These are phyloP conservation scores for Cicer bijugum DNA, from an alignment of 306 rosid species.

Conservation along the genomic window DNA sequence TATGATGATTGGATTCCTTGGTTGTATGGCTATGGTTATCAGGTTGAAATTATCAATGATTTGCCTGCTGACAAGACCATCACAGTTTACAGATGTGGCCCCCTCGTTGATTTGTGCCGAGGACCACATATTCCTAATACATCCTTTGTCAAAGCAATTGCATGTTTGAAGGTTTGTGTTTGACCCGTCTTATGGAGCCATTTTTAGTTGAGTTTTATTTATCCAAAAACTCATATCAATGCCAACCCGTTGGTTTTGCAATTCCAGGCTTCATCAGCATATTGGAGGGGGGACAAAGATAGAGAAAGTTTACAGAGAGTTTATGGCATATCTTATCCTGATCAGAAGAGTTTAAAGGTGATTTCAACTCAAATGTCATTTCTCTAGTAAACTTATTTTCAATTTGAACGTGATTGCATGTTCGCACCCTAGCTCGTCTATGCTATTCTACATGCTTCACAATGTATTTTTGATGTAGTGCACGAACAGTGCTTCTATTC, in stretches of 20 bases:
- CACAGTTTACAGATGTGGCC: slow-evolving; percentile 97
- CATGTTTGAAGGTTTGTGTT: slow-evolving; percentile 77
- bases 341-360: slow-evolving; percentile 88
- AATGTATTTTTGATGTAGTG: background rate
- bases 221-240: slow-evolving; percentile 10
- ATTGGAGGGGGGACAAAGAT: slow-evolving; percentile 93
- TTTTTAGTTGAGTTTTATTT: slow-evolving; percentile 10
- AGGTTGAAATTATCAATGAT: slow-evolving; percentile 95
- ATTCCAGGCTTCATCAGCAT: slow-evolving; percentile 94
- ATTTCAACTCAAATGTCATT: slow-evolving; percentile 11
- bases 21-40: slow-evolving; percentile 40
- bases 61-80: slow-evolving; percentile 90
- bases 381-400: slow-evolving; percentile 11
- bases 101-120: slow-evolving; percentile 91
- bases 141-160: slow-evolving; percentile 90
- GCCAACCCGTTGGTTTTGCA: slow-evolving; percentile 41
- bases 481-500: background rate
- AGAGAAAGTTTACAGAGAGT: slow-evolving; percentile 96
- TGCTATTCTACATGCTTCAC: background rate
- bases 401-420: background rate
- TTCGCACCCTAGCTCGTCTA: background rate
- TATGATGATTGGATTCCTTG: slow-evolving; percentile 23
- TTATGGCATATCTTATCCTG: slow-evolving; percentile 97
- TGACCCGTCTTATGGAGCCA: slow-evolving; percentile 23
- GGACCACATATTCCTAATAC: slow-evolving; percentile 99